Conservation (phyloP, 108 stramenopile species). For the Skeletonema costatum region DNA sequence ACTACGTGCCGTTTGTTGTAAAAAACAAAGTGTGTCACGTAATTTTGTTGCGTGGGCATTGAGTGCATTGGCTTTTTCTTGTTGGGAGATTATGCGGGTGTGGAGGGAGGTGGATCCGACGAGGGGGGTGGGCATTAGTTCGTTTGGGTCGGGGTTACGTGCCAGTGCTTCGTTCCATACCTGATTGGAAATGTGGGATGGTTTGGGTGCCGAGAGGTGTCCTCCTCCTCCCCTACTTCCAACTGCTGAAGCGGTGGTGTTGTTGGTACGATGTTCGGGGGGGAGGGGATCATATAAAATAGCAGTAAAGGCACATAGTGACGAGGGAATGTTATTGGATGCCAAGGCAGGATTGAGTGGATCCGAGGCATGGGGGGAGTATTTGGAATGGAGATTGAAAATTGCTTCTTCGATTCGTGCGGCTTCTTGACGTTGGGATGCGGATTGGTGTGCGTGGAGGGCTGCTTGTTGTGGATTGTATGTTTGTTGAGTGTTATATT, state of each 20-base stretch:
- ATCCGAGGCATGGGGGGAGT: slow-evolving; percentile 39
- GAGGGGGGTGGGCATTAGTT: slow-evolving; percentile 63
- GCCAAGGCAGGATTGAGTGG: slow-evolving; percentile 18
- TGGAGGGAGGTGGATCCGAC: slow-evolving; percentile 70
- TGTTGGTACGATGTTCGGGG: slow-evolving; percentile 48
- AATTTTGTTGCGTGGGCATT: slow-evolving; percentile 37
- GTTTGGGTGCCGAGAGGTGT: slow-evolving; percentile 53
- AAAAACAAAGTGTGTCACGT: slow-evolving; percentile 17
- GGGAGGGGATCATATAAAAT: slow-evolving; percentile 79
- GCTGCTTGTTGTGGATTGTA: slow-evolving; percentile 72
- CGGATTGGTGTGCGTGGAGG: slow-evolving; percentile 70
- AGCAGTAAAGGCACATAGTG: slow-evolving; percentile 55
- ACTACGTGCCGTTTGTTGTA: slow-evolving; percentile 6
- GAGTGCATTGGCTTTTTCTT: slow-evolving; percentile 55
- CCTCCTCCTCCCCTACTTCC: slow-evolving; percentile 29
- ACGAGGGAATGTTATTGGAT: slow-evolving; percentile 22
- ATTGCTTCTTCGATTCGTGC: slow-evolving; percentile 61
- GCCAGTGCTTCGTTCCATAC: slow-evolving; percentile 81
- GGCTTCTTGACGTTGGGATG: slow-evolving; percentile 69
- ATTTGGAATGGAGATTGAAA: slow-evolving; percentile 56
- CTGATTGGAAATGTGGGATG: slow-evolving; percentile 60
- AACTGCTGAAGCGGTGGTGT: neutral
- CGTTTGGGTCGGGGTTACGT: slow-evolving; percentile 77
- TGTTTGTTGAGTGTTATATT: slow-evolving; percentile 21
- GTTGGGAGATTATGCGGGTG: slow-evolving; percentile 61